phyloP scores from a whole-genome alignment of 2,329 filamentous ascomycete species.

The Diaporthe citri region DNA sequence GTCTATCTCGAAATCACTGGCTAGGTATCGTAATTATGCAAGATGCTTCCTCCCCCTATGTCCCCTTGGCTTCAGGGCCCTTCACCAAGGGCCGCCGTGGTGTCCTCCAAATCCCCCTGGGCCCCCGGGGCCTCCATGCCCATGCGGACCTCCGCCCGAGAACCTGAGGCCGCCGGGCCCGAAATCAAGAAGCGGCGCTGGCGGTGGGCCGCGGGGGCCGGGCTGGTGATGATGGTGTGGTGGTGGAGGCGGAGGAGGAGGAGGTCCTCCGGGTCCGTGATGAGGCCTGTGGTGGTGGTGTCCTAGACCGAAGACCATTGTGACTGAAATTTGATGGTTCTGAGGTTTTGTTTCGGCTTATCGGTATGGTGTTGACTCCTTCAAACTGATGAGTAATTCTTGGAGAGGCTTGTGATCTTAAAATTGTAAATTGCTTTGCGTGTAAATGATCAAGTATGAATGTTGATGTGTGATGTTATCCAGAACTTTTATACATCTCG shows the following conservation, averaged over 20 bases:
- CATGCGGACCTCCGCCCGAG: not conserved
- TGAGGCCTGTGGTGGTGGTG: conserved; percentile 19
- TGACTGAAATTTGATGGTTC: not conserved
- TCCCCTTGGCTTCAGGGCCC: not conserved
- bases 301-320: conserved; percentile 27
- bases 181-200: not conserved
- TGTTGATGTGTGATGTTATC: not conserved
- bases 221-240: not conserved
- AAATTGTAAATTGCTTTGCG: not conserved
- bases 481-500: not conserved
- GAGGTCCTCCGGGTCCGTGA: conserved; percentile 1
- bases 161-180: not conserved
- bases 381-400: not conserved
- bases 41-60: not conserved
- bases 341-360: not conserved
- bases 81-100: conserved; percentile 5
- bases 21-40: not conserved
- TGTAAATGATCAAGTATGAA: not conserved
- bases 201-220: not conserved
- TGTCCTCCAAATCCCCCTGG: not conserved
- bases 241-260: not conserved
- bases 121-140: not conserved
- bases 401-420: not conserved
- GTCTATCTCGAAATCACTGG: not conserved
- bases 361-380: not conserved